Percentiles rank a stretch among this genome's conserved stretches.
These are phyloP conservation scores for Euphorbia schlechtendalii DNA, from an alignment of 441 rosid genomes.

Conservation along the genomic window DNA sequence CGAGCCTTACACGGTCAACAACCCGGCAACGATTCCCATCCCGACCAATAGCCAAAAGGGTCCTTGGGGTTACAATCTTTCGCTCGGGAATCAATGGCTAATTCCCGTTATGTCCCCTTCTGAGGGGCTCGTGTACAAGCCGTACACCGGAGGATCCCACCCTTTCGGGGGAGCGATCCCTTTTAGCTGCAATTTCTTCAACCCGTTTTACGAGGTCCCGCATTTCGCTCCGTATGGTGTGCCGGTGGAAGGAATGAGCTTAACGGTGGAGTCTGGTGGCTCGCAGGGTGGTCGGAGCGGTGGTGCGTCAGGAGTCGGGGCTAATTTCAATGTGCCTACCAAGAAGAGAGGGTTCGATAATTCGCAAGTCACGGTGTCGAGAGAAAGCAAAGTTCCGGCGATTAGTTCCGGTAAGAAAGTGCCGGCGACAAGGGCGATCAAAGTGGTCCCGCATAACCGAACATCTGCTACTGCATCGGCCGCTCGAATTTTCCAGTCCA, in stretches of 20 bases:
- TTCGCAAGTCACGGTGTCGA: too few species aligned
- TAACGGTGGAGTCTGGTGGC: slow-evolving; percentile 26
- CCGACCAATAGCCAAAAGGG: slow-evolving; percentile 23
- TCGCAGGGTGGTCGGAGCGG: too few species aligned
- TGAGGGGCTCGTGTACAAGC: slow-evolving; percentile 84
- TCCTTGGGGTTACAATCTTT: slow-evolving; percentile 36
- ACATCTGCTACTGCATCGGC: slow-evolving; percentile 73
- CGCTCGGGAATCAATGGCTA: slow-evolving; percentile 68
- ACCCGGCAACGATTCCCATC: slow-evolving; percentile 23
- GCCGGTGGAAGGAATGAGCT: slow-evolving; percentile 47
- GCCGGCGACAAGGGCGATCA: slow-evolving; percentile 46
- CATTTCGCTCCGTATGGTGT: slow-evolving; percentile 64
- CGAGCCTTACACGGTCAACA: slow-evolving; percentile 30
- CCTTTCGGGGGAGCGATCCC: slow-evolving; percentile 46
- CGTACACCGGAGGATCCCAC: slow-evolving; percentile 57
- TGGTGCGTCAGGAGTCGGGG: slow-evolving; percentile 32
- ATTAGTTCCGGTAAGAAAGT: slow-evolving; percentile 39
- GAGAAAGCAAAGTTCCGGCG: slow-evolving; percentile 39
- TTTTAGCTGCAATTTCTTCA: slow-evolving; percentile 29
- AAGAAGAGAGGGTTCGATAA: slow-evolving; percentile 27
- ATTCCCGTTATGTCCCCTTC: slow-evolving; percentile 86
- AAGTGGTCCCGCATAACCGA: slow-evolving; percentile 76
- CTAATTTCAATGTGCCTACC: slow-evolving; percentile 23
- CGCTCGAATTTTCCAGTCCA: slow-evolving; percentile 74
- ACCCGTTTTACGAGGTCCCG: slow-evolving; percentile 34